Evolutionary conservation across 371 early-diverging fungal genomes (phyloP).

Genomic region (Haplosporangium sp.): DNA sequence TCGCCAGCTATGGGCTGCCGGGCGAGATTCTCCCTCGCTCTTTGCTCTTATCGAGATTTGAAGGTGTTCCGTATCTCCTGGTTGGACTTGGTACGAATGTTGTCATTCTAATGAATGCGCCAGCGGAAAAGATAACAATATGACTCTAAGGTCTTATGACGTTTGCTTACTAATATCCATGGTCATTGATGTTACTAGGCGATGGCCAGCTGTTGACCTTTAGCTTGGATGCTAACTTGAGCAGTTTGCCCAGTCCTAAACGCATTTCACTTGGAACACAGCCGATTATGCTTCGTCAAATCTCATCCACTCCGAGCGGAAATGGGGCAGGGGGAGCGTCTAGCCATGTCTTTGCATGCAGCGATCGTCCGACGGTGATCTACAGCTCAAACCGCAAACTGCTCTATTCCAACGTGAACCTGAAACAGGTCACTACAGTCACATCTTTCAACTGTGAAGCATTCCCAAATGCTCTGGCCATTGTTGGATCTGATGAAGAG

Average conservation of each 20-base stretch:
- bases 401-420: conserved; percentile 82
- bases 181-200: conserved; percentile 55
- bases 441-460: conserved; percentile 68
- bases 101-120: too few relatives aligned
- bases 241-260: conserved; percentile 68
- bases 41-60: conserved; percentile 71
- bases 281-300: conserved; percentile 77
- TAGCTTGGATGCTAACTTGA: conserved; percentile 56
- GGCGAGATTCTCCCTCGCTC: conserved; percentile 81
- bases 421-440: conserved; percentile 71
- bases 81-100: conserved; percentile 74
- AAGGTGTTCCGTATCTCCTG: conserved; percentile 71
- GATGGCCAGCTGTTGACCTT: conserved; percentile 83
- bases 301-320: conserved; percentile 58
- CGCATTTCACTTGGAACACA: conserved; percentile 81
- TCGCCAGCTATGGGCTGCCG: conserved; percentile 63
- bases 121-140: too few relatives aligned
- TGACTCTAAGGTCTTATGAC: too few relatives aligned
- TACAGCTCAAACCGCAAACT: conserved; percentile 71
- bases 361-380: conserved; percentile 88
- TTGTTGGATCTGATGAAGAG: conserved; percentile 65
- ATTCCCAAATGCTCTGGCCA: conserved; percentile 70
- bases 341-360: conserved; percentile 79
- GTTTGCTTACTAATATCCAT: background rate
- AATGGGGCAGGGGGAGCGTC: conserved; percentile 7